Base-by-base conservation (phyloP, 768 basidiomycete species). In the Hysterangium stoloniferum region DNA sequence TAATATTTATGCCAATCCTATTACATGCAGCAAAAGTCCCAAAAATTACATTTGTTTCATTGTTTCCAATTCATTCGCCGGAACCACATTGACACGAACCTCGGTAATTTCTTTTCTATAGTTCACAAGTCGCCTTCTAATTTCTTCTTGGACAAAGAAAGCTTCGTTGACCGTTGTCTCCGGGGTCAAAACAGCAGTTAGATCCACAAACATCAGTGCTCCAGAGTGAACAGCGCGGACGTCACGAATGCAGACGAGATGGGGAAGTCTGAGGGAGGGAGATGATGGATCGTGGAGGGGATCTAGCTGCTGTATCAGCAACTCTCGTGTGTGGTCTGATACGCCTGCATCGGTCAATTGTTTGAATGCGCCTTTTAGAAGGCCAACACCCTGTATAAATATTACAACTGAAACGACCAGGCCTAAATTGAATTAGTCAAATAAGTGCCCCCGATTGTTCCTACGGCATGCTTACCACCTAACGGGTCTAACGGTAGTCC, bases 371-470 rank as follows among this genome's bases (percentile, higher is more conserved):
- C 80, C 80, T 32, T 70, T 62, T 37, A 90, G 70, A 24, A 96
- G 68, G 4, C 65, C 67, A 44, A 82, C 66, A 17, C 92, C 87
- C 62, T 96, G 90, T 54, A 73, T 75, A 4, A 95, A 68, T 63
- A 98, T 93, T 47, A 95, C 79, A 49, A 86, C 62, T n/a, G 91
- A 92, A n/a, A 95, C 90, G 43, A 93, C 59, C 17, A 96, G 66
- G 22, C 91, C 89, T 90, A 54, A 2, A n/a, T n/a, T n/a, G n/a
- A n/a, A n/a, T n/a, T n/a, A n/a, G n/a, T n/a, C n/a, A n/a, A n/a
- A n/a, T n/a, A 22, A 52, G 15, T 51, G 11, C 22, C 35, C n/a
- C 51, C 53, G 34, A 11, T 52, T 25, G 37, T 31, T 33, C 29
- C 6, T 15, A 50, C 13, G 28, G 25, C 35, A 33, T 28, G 57